Conservation (phyloP, 495 filamentous ascomycete species). For the Penicillium robsamsonii region DNA sequence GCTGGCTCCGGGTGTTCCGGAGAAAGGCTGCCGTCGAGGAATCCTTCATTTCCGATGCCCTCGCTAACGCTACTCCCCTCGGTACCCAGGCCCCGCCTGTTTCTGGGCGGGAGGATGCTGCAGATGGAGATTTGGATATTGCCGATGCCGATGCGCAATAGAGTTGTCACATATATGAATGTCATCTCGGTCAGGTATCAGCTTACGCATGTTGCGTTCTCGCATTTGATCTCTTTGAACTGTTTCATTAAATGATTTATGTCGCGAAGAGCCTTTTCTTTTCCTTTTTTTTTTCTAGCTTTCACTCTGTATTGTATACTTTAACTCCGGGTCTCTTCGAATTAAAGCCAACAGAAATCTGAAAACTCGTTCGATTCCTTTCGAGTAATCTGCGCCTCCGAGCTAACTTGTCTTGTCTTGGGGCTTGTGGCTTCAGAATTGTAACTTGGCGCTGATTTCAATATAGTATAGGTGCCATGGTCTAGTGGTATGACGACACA, state of each 20-base stretch:
- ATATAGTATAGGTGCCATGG: conserved; percentile 12
- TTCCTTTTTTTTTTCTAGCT: not conserved
- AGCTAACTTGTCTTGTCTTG: not conserved
- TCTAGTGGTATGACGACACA: conserved; percentile 13
- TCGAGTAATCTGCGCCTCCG: not conserved
- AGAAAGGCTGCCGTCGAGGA: conserved; percentile 84
- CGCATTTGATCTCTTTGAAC: not conserved
- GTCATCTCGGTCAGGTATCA: not conserved
- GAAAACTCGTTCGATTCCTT: not conserved
- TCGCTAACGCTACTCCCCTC: conserved; percentile 38
- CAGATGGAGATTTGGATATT: conserved; percentile 35
- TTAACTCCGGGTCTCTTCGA: conserved; percentile 6
- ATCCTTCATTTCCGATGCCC: conserved; percentile 48
- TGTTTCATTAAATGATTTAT: conserved; percentile 9
- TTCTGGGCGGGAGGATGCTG: conserved; percentile 21
- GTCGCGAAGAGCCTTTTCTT: conserved; percentile 2
- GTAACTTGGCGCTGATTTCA: too few species aligned
- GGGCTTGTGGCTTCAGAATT: too few species aligned
- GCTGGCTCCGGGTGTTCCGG: conserved; percentile 83
- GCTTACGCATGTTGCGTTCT: conserved; percentile 1
- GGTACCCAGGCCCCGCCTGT: conserved; percentile 30
- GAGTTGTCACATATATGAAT: not conserved
- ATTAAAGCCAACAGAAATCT: not conserved
- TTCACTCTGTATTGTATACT: conserved; percentile 16
- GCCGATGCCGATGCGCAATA: conserved; percentile 31